Evolutionary conservation across 2,329 filamentous ascomycete genomes (phyloP), one percentile per base, ranked within the genome.

Genomic region (Thielaviopsis euricoi): DNA sequence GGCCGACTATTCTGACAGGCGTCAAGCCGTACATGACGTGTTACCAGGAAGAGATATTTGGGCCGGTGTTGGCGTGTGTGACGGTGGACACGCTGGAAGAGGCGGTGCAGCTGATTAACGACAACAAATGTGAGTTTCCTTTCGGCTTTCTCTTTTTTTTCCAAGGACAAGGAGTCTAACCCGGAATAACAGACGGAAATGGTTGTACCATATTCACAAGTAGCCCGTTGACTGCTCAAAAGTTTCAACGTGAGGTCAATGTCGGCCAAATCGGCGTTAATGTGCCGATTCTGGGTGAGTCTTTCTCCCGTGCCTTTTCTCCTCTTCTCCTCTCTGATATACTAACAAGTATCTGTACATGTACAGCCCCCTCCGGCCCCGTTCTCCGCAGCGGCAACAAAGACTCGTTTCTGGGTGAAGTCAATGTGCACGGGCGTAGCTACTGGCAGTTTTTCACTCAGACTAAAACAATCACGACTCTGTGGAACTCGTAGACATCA

Each of bases 401-500:
- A 37, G 64, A 64, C 43, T 66, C 64, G 9, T 66, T 64, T 56
- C 51, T 66, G 21, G 64, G 64, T 17, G 64, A 63, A 60, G 58
- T 58, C 55, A 60, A 60, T 53, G 55, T 60, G 15, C 59, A 62
- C 50, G 55, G 54, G 7, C 52, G 53, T 10, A 61, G 53, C 23
- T 58, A 60, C 22, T 64, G 62, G 62, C 61, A 65, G 53, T 65
- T 65, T 43, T 65, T 58, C 53, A 65, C 62, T 3, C 62, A 60
- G 52, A 62, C 63, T 3, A 65, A 65, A 52, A 64, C 64, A 2
- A 58, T 65, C 13, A 64, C 63, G 7, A 33, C 59, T 3, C 21
- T 55, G n/a, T 61, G 59, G 59, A 65, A 86, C 66, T 58, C 33
- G 23, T 33, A 59, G 50, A 15, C 43, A 43, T 22, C 7, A 40